Base-by-base conservation (phyloP, 306 rosid species). In the Astragalus membranaceus region DNA sequence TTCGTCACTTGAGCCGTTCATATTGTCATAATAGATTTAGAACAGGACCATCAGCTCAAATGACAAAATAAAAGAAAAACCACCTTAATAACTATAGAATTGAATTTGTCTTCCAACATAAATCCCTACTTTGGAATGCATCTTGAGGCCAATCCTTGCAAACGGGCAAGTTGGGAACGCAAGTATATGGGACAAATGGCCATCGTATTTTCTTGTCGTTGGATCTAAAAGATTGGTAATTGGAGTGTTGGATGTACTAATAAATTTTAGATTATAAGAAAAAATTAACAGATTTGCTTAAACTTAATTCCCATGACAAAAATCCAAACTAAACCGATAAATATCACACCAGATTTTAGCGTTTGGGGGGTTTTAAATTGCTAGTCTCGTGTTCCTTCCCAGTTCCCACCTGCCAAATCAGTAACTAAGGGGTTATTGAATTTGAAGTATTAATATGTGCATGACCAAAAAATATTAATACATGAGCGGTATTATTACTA, bases 351-450 rank as follows among this genome's bases (percentile, higher is more conserved):
- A 67, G 42, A 59, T 73, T 67, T 67, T 73, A 79, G 79, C 61
- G 15, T 51, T 73, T 68, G 76, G 17, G 75, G 17, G 72, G 53
- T 60, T 65, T 51, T 67, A 32, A 73, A 68, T 73, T 44, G 72
- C 75, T 68, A 73, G 83, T 74, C 79, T 17, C 16, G 67, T 60
- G 75, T 42, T 59, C 75, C 62, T 67, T 73, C 74, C 49, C 83
- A 79, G 56, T 67, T 73, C 74, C 49, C 83, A 79, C 79, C 83
- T 79, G 83, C 83, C 83, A 79, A 73, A 73, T 78, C 82, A 79
- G 75, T 67, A 78, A 67, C 57, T 59, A 57, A 17, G 75, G 53
- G 67, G 83, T 78, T 66, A 61, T 67, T 67, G 14, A 20, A 20
- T 20, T 20, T 20, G 23, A 67, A 60, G 47, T 32, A 68, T 51